Evolutionary conservation across 345 rosid species (phyloP), one percentile per base, ranked within the genome.

Genomic region (Lumnitzera littorea): DNA sequence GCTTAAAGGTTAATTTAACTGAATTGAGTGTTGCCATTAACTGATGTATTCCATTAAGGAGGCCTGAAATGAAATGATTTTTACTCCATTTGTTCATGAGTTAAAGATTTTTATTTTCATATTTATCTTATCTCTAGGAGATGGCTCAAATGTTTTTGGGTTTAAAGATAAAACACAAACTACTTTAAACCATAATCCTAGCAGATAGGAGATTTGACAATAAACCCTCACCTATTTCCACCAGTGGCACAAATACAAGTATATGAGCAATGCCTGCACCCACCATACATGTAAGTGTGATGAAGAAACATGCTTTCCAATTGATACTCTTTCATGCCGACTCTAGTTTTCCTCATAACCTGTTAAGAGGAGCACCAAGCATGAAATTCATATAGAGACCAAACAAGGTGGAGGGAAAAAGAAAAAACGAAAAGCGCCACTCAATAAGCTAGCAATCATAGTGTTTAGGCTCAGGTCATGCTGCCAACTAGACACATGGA

Each of bases 171-270:
- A 6, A 36, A 36, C 43, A 36, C 10, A 36, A 36, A 36, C 9
- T 36, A 36, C 31, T 27, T 27, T 27, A 27, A 27, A 27, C 31
- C 1, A 36, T 36, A 36, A 36, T 36, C 43, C 43, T 36, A 36
- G 43, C 9, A 36, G 43, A 9, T 36, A 36, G 43, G 7, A 36
- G 43, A 36, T 7, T 4, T 36, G 43, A 36, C 43, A 36, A 36
- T 36, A 36, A 20, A 36, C 56, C 25, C 75, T 69, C 64, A 84
- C 95, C 98, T 83, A 63, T 85, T 91, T 57, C 81, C 98, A 62
- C 98, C 98, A 48, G 98, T 89, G 53, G 98, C 98, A 71, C 96
- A 91, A 15, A 91, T 85, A 71, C 98, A 89, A 29, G 96, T 91
- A 74, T 91, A 91, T 24, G 96, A 89, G 77, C 95, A 87, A 68